Evolutionary conservation across 208 protist genomes (phyloP).

Genomic region (Trypanosoma cruzi): DNA sequence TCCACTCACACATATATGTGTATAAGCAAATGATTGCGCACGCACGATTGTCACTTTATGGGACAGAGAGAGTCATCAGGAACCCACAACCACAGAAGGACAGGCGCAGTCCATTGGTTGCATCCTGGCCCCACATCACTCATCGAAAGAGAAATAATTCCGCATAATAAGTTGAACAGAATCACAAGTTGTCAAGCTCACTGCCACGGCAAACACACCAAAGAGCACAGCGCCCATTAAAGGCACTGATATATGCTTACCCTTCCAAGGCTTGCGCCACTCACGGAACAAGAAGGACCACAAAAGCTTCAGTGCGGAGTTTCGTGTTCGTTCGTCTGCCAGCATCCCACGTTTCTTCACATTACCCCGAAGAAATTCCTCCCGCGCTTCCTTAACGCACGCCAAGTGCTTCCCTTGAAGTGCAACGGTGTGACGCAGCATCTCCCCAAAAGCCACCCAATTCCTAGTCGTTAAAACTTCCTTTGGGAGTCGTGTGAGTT

Average conservation of each 20-base stretch:
- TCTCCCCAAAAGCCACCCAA: slow-evolving; percentile 31
- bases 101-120: background rate
- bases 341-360: slow-evolving; percentile 63
- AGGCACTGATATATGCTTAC: background rate
- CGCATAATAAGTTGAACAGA: slow-evolving; percentile 5
- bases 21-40: too few relatives aligned
- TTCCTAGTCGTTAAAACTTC: slow-evolving; percentile 38
- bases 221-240: slow-evolving; percentile 34
- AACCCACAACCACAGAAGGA: background rate
- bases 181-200: background rate
- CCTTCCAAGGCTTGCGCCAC: slow-evolving; percentile 62
- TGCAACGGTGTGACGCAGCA: slow-evolving; percentile 37
- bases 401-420: slow-evolving; percentile 34
- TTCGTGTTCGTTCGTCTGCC: slow-evolving; percentile 59
- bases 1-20: too few relatives aligned
- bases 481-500: slow-evolving; percentile 51
- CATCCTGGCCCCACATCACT: background rate
- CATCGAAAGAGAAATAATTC: background rate
- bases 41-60: too few relatives aligned
- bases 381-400: slow-evolving; percentile 32
- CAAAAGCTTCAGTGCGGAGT: slow-evolving; percentile 70
- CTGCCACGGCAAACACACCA: slow-evolving; percentile 27
- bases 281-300: slow-evolving; percentile 70
- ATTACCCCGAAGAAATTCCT: slow-evolving; percentile 56
- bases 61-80: background rate